Percentiles rank a stretch among this genome's conserved stretches.
phyloP scores from a whole-genome alignment of 2,329 filamentous ascomycete genomes.

The Colletotrichum australisinense region DNA sequence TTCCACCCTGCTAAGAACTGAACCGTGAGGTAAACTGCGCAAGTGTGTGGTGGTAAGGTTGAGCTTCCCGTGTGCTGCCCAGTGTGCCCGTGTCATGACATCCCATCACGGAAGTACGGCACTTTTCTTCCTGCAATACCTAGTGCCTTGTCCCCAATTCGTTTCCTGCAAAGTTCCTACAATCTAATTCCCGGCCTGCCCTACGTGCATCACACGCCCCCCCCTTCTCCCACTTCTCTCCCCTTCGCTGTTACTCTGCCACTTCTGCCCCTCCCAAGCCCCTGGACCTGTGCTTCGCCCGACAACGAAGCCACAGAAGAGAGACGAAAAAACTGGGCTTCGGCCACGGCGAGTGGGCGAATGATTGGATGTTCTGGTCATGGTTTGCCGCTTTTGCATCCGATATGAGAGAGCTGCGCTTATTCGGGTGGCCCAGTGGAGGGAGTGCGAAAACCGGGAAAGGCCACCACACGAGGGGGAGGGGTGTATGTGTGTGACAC shows the following conservation, averaged over 20 bases:
- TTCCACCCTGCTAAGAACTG: background rate
- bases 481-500: background rate
- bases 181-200: background rate
- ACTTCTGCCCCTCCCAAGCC: background rate
- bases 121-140: constrained; percentile 7
- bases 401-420: constrained; percentile 8
- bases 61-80: background rate
- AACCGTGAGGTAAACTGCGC: background rate
- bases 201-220: constrained; percentile 15
- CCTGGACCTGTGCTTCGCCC: constrained; percentile 6
- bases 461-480: background rate
- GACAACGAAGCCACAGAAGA: background rate
- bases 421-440: background rate
- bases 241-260: background rate
- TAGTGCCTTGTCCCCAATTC: background rate
- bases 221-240: background rate
- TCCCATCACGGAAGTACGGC: constrained; percentile 29
- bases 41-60: background rate
- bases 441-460: constrained; percentile 2
- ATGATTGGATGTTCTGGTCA: constrained; percentile 12
- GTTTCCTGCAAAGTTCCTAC: constrained; percentile 19
- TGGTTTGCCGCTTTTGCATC: constrained; percentile 21
- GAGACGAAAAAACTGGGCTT: constrained; percentile 14
- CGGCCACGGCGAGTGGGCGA: background rate
- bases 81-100: constrained; percentile 17